phyloP scores from a whole-genome alignment of 768 basidiomycete genomes.

The Lactarius sanguifluus region DNA sequence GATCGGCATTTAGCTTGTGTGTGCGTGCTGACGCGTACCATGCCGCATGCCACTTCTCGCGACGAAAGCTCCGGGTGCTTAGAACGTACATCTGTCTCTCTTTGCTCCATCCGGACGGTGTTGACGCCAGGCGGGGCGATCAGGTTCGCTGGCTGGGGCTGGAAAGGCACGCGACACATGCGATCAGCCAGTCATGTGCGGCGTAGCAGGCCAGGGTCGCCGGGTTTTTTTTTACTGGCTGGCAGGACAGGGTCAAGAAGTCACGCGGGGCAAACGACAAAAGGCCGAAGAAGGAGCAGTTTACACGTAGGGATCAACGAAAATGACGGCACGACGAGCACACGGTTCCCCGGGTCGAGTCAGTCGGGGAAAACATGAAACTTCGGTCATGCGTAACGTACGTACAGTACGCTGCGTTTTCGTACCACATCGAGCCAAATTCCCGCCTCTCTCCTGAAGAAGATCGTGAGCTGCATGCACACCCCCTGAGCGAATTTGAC shows the following conservation, averaged over 20 bases:
- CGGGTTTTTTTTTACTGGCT: no score
- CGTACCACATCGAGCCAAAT: neutral
- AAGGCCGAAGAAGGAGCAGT: no score
- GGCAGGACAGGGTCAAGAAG: neutral
- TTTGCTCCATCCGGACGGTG: neutral
- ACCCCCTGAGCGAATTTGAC: neutral
- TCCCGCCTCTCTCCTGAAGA: no score
- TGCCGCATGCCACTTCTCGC: no score
- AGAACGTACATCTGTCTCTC: no score
- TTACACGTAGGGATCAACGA: neutral
- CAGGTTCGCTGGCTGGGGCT: neutral
- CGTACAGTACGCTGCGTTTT: neutral
- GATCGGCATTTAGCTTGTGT: no score
- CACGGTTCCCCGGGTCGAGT: neutral
- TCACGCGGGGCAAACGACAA: no score
- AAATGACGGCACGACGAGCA: neutral
- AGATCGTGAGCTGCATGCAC: no score
- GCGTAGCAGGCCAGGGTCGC: neutral
- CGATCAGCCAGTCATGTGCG: no score
- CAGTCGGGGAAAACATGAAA: neutral
- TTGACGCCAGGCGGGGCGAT: neutral
- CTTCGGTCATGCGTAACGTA: neutral
- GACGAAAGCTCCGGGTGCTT: no score
- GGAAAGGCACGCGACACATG: no score
- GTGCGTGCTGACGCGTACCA: no score